These are phyloP conservation scores for Colletotrichum graminicola DNA, from an alignment of 2,329 filamentous ascomycete species.

Conservation along the genomic window DNA sequence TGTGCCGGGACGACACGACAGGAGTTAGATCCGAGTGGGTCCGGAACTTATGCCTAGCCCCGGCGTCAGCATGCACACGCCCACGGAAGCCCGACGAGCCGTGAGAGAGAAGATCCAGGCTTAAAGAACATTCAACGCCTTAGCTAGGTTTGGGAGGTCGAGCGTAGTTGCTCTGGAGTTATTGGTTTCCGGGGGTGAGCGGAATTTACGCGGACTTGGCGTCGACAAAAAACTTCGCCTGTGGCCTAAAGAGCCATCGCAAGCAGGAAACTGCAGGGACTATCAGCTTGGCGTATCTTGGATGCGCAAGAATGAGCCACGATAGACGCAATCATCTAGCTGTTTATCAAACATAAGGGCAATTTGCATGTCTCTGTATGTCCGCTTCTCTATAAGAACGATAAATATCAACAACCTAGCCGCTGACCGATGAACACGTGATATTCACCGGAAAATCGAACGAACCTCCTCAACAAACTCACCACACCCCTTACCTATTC, in stretches of 20 bases:
- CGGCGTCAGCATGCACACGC: not conserved
- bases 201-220: not conserved
- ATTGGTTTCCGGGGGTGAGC: not conserved
- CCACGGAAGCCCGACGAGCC: not conserved
- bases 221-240: not conserved
- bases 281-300: not conserved
- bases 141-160: too few species aligned
- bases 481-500: not conserved
- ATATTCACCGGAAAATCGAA: not conserved
- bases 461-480: not conserved
- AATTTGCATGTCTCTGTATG: too few species aligned
- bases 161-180: not conserved
- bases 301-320: not conserved
- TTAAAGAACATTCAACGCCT: not conserved
- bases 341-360: not conserved
- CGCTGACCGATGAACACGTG: not conserved
- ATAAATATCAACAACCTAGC: not conserved
- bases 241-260: not conserved
- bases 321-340: not conserved
- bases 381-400: not conserved
- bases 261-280: too few species aligned
- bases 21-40: conserved; percentile 21
- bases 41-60: conserved; percentile 16
- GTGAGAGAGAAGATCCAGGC: not conserved
- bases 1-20: not conserved